Percentiles rank a stretch among this genome's conserved stretches.
These are phyloP conservation scores for Hsuehochloa calcarea DNA, from an alignment of 176 grass and related monocot genomes.

Conservation along the genomic window DNA sequence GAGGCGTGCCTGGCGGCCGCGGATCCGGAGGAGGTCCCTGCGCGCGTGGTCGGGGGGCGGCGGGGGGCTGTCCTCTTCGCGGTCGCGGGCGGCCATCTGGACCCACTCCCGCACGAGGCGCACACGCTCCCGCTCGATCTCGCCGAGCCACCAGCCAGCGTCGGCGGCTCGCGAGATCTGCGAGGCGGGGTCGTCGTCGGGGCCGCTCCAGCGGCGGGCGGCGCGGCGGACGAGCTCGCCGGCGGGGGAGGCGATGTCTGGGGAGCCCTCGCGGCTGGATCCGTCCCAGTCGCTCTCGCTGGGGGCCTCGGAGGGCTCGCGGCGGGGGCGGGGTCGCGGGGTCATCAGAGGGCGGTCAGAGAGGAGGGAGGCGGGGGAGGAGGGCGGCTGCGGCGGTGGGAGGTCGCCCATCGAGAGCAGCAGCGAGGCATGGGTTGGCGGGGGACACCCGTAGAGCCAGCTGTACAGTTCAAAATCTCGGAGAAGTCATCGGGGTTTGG, in stretches of 20 bases:
- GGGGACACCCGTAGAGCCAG: neutral
- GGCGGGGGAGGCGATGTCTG: slow-evolving; percentile 35
- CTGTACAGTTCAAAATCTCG: neutral
- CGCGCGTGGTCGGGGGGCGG: slow-evolving; percentile 38
- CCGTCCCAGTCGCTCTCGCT: slow-evolving; percentile 72
- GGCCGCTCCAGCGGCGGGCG: neutral
- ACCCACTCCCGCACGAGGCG: slow-evolving; percentile 55
- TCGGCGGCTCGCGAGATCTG: slow-evolving; percentile 34
- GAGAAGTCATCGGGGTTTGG: neutral
- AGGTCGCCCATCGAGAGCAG: slow-evolving; percentile 34
- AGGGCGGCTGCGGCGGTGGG: neutral
- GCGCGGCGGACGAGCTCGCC: slow-evolving; percentile 1
- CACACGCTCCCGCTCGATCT: slow-evolving; percentile 32
- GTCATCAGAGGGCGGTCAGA: slow-evolving; percentile 1
- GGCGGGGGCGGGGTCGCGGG: neutral
- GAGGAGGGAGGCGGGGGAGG: neutral
- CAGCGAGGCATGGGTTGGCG: slow-evolving; percentile 29
- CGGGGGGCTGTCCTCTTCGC: slow-evolving; percentile 36
- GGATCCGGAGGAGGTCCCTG: slow-evolving; percentile 64
- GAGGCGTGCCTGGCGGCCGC: slow-evolving; percentile 80
- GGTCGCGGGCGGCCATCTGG: slow-evolving; percentile 57
- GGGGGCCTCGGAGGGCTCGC: slow-evolving; percentile 37
- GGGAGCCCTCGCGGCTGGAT: slow-evolving; percentile 78
- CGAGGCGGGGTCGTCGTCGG: slow-evolving; percentile 11
- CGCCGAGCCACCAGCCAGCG: slow-evolving; percentile 44